phyloP scores from a whole-genome alignment of 495 filamentous ascomycete genomes.

The Xylaria acuta region DNA sequence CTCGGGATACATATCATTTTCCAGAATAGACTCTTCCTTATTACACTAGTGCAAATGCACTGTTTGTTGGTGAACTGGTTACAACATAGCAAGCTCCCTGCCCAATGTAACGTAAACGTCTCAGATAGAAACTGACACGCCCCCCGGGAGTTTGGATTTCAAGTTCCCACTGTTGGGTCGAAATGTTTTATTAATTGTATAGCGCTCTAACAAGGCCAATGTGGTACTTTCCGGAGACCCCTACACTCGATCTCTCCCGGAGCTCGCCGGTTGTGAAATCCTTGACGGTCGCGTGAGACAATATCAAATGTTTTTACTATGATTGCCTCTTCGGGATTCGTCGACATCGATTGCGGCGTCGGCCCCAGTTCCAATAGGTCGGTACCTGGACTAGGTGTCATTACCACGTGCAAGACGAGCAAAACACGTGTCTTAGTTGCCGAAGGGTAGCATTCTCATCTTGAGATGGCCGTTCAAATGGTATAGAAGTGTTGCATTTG shows the following conservation, averaged over 20 bases:
- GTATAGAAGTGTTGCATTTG: not conserved
- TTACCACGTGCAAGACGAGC: conserved; percentile 14
- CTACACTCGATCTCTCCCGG: not conserved
- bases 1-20: not conserved
- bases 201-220: not conserved
- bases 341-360: not conserved
- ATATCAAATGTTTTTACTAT: conserved; percentile 8
- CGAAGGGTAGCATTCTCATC: conserved; percentile 3
- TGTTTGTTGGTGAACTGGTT: not conserved
- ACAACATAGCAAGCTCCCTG: not conserved
- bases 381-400: conserved; percentile 3
- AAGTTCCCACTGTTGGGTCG: not conserved
- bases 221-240: not conserved
- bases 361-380: not conserved
- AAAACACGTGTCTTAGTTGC: not conserved
- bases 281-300: not conserved
- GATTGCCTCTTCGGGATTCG: not conserved
- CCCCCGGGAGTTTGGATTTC: not conserved
- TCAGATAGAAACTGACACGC: not conserved
- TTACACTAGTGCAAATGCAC: not conserved
- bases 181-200: not conserved
- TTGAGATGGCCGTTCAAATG: not conserved
- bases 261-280: not conserved
- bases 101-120: not conserved
- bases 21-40: not conserved